Evolutionary conservation across 1,139 yeast species (phyloP), one percentile per base, ranked within the genome.

Genomic region (Zygosaccharomyces sapae): DNA sequence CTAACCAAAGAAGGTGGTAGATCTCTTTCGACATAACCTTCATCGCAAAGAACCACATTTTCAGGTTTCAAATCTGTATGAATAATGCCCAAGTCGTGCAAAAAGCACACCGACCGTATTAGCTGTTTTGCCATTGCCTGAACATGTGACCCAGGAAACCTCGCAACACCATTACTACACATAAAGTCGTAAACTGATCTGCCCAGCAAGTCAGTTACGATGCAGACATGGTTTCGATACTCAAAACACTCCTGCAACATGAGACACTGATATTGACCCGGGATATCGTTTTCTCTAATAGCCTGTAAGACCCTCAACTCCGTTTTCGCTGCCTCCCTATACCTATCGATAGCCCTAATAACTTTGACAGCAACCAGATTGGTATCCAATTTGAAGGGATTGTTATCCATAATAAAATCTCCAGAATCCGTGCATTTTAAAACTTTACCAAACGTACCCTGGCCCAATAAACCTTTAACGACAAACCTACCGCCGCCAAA

Each of bases 401-500:
- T 44, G 10, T 33, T 22, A 18, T 29, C 33, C 6, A 39, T 43
- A 24, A 18, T 19, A 24, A 24, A 22, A 12, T 22, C 40, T 6
- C 40, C 40, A 3, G 40, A 22, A 59, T 83, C 90, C 54, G 70
- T 70, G 44, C 89, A 86, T 57, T 81, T 81, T 33, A 89, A 85
- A 10, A 94, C 99, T 64, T 89, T 92, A 16, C 98, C 98, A 71
- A 92, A 92, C 0, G 98, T 92, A 5, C 99, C 99, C 62, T 92
- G 97, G 19, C 99, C 99, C 51, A 92, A 71, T 45, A 88, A 71
- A 47, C 82, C 76, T 33, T 77, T 70, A 18, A 86, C 82, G 20
- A 79, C 68, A 58, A 84, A 83, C 43, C 95, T 73, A 43, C 79
- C 80, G 55, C 83, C 79, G 12, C 61, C 57, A 65, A 84, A 83